Evolutionary conservation across 2,329 filamentous ascomycete genomes (phyloP).

Genomic region (Colletotrichum destructivum): DNA sequence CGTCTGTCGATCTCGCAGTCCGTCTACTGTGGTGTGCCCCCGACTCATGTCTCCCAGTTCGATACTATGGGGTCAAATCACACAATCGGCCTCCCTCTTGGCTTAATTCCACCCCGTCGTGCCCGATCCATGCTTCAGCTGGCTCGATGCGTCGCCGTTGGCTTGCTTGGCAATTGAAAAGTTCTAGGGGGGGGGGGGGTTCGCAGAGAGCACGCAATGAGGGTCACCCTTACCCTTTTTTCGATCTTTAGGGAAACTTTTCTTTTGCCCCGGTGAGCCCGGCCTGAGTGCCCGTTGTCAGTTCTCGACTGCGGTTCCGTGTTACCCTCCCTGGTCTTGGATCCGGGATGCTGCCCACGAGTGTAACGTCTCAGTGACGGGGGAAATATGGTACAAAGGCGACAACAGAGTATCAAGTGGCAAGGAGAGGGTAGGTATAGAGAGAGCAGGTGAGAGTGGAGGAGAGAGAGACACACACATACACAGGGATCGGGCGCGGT

Average conservation of each 20-base stretch:
- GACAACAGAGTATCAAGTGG: too few species aligned
- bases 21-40: background rate
- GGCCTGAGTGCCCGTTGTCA: background rate
- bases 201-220: slow-evolving; percentile 29
- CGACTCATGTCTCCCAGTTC: slow-evolving; percentile 21
- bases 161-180: slow-evolving; percentile 8
- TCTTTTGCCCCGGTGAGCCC: background rate
- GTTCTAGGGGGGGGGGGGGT: background rate
- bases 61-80: slow-evolving; percentile 31
- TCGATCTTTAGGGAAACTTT: background rate
- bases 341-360: background rate
- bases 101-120: slow-evolving; percentile 9
- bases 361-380: slow-evolving; percentile 23
- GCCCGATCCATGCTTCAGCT: slow-evolving; percentile 14
- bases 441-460: too few species aligned
- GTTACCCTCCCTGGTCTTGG: background rate
- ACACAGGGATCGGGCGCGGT: background rate
- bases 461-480: background rate
- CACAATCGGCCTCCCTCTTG: slow-evolving; percentile 33
- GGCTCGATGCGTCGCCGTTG: background rate
- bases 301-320: background rate
- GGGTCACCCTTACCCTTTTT: background rate
- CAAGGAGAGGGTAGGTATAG: too few species aligned
- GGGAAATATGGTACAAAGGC: too few species aligned
- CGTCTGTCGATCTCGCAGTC: too few species aligned